A percentile compares a stretch with the other conserved stretches of the same genome.
Conservation (phyloP, 2,329 filamentous ascomycete species). For the Xylariaceae sp. region DNA sequence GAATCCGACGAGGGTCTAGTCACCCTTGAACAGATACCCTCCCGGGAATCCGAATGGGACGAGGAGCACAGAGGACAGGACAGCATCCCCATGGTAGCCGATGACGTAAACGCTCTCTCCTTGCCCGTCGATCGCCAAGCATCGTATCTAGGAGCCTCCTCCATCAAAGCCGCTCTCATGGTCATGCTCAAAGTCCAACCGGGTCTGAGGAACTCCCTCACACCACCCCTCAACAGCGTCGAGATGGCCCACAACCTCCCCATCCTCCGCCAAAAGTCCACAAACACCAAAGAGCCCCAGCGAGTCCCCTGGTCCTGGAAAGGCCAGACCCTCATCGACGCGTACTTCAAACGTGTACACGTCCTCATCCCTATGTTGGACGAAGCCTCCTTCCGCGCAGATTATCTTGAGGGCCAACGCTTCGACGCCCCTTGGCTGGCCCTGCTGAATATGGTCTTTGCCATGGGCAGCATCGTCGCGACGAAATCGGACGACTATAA, state of each 20-base stretch:
- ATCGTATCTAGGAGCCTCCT: slow-evolving; percentile 68
- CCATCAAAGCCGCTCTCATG: slow-evolving; percentile 67
- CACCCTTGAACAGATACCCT: slow-evolving; percentile 63
- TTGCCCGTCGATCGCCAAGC: slow-evolving; percentile 53
- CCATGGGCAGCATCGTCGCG: slow-evolving; percentile 66
- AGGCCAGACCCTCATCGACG: slow-evolving; percentile 63
- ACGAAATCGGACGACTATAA: slow-evolving; percentile 59
- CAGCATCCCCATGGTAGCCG: slow-evolving; percentile 57
- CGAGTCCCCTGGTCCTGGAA: slow-evolving; percentile 56
- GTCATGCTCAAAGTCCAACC: slow-evolving; percentile 60
- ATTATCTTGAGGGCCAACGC: slow-evolving; percentile 56
- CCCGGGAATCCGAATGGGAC: slow-evolving; percentile 60
- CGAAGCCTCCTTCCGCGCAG: slow-evolving; percentile 62
- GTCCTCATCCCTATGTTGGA: slow-evolving; percentile 70
- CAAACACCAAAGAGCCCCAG: slow-evolving; percentile 43
- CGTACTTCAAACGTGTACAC: slow-evolving; percentile 71
- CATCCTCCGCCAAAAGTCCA: slow-evolving; percentile 38
- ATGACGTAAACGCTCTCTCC: slow-evolving; percentile 67
- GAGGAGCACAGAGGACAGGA: slow-evolving; percentile 54
- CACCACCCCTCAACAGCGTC: slow-evolving; percentile 43
- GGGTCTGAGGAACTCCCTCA: slow-evolving; percentile 41
- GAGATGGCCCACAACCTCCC: slow-evolving; percentile 44
- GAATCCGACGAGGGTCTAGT: slow-evolving; percentile 45
- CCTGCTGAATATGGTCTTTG: slow-evolving; percentile 70
- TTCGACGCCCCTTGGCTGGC: slow-evolving; percentile 66